Base-by-base conservation (phyloP, 805 yeast species). In the Saccharomycopsis oosterbeekiorum region DNA sequence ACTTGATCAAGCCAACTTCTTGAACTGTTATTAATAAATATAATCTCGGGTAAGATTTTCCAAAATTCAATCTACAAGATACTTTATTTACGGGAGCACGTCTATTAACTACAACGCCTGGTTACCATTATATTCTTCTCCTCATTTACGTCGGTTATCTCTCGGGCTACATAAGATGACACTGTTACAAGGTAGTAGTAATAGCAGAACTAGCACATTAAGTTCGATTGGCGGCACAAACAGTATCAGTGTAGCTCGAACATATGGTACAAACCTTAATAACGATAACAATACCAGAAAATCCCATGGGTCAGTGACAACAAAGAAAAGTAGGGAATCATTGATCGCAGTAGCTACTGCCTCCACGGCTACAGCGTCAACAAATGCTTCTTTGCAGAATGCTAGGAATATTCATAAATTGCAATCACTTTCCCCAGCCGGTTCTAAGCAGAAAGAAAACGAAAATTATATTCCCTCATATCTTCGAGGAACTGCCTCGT, bases 401-500 rank as follows among this genome's bases (percentile, higher is more conserved):
- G 12, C 14, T 17, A 24, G 34, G 21, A 10, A 47, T 47, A 34
- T 24, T 24, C 10, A 47, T 24, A 24, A 21, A 14, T 12, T 47
- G 8, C 53, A 47, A 24, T 26, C 53, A 10, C 53, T 47, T 47
- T 4, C 47, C 5, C 34, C 57, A 2, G 43, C 29, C 1, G 15
- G 12, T 55, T 12, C 43, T 8, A 34, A 36, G 21, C 19, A 55
- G 34, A 24, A 55, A 40, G 53, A 56, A 10, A 56, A 41, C 41
- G 58, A 56, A 42, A 56, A 56, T 21, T n/a, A 56, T 21, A 37
- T 62, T 15, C 65, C 65, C 1, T 60, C 62, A 15, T 62, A 62
- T 34, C 43, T 62, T 14, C 37, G 65, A 42, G 65, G 57, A n/a
- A 62, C 65, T 1, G 60, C 40, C 9, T 59, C 65, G 1, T 62